Evolutionary conservation across 768 basidiomycete species (phyloP).

Genomic region (Crepidotus variabilis): DNA sequence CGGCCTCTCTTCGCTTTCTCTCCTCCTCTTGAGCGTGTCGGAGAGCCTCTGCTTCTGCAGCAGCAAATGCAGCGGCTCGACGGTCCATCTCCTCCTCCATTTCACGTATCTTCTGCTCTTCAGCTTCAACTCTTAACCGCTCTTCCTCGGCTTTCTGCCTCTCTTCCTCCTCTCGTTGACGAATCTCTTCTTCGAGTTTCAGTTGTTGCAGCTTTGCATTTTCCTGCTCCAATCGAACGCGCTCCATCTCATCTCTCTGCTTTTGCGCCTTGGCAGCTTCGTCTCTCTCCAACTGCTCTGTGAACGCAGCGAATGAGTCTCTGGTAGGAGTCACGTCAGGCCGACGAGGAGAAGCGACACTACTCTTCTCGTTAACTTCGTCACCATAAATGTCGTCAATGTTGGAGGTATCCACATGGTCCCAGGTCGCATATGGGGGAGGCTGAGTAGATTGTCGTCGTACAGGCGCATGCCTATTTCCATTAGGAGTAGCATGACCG

Average conservation of each 20-base stretch:
- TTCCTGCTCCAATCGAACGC: conserved; percentile 1
- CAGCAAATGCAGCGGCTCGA: neutral
- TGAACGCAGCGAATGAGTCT: neutral
- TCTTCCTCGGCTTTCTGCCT: conserved; percentile 15
- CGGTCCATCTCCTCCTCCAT: neutral
- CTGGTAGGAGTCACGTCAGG: neutral
- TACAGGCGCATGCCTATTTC: neutral
- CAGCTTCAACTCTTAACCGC: conserved; percentile 3
- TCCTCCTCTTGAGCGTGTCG: conserved; percentile 10
- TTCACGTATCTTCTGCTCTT: neutral
- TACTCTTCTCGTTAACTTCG: neutral
- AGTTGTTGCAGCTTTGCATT: conserved; percentile 4
- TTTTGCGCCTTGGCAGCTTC: conserved; percentile 7
- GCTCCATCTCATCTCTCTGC: conserved; percentile 8
- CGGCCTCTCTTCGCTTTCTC: conserved; percentile 14
- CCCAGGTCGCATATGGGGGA: conserved; percentile 12
- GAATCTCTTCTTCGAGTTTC: conserved; percentile 7
- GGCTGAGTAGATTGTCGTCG: conserved; percentile 12
- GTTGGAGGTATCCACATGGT: conserved; percentile 6
- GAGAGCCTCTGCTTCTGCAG: conserved; percentile 7
- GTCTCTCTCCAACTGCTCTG: conserved; percentile 2
- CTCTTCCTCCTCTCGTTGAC: conserved; percentile 14
- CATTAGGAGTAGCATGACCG: neutral
- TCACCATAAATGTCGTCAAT: conserved; percentile 17
- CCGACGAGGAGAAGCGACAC: neutral